Percentiles rank a stretch among this genome's conserved stretches.
Evolutionary conservation across 768 basidiomycete genomes (phyloP).

Genomic region (Mrakia gelida): DNA sequence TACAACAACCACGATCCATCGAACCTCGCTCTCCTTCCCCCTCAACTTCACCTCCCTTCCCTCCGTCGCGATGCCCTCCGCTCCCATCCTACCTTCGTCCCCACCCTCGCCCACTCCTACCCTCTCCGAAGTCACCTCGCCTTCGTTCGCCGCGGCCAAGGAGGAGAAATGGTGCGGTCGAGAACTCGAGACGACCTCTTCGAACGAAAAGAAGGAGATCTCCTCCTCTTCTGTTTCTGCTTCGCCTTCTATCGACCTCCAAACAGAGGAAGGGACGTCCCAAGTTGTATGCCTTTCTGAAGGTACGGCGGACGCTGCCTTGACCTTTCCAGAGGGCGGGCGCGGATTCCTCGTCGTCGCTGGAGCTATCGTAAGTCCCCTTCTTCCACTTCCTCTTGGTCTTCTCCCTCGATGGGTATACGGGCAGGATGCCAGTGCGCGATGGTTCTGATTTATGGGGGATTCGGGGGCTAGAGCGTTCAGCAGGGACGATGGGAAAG

Average conservation of each 20-base stretch:
- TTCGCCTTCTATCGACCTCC: no score
- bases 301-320: neutral
- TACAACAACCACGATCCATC: neutral
- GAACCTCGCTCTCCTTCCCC: neutral
- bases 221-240: neutral
- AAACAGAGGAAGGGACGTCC: no score
- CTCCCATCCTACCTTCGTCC: neutral
- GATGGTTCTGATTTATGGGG: no score
- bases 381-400: no score
- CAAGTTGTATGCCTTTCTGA: neutral
- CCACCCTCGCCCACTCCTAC: neutral
- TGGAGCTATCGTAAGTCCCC: neutral
- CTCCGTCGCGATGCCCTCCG: neutral
- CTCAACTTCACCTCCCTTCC: neutral
- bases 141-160: neutral
- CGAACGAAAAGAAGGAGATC: neutral
- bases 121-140: neutral
- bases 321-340: constrained; percentile 12
- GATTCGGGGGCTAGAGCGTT: no score
- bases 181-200: neutral
- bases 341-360: neutral
- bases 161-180: neutral
- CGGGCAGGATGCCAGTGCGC: no score
- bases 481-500: no score
- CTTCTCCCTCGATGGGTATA: neutral